These are phyloP conservation scores for Parafenestella ontariensis DNA, from an alignment of 2,329 filamentous ascomycete genomes.

Conservation along the genomic window DNA sequence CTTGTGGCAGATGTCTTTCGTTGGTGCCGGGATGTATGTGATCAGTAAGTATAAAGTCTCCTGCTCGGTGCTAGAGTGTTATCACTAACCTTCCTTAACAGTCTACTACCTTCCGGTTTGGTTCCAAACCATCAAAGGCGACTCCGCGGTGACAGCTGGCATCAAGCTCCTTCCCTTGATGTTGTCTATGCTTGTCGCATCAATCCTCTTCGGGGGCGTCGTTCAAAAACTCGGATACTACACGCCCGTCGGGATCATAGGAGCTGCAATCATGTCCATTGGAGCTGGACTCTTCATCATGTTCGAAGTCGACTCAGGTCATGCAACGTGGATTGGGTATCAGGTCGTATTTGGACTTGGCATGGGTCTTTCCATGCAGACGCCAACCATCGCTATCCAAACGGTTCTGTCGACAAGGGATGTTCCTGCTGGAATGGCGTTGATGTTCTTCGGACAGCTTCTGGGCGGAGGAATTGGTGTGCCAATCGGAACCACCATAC, in stretches of 20 bases:
- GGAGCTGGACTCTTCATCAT: constrained; percentile 51
- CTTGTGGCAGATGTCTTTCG: background rate
- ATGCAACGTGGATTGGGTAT: constrained; percentile 31
- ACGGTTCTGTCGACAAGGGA: constrained; percentile 45
- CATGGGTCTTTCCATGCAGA: constrained; percentile 51
- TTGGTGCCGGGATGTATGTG: background rate
- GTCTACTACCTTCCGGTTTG: constrained; percentile 27
- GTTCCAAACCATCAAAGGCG: constrained; percentile 27
- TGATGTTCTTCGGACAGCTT: constrained; percentile 52
- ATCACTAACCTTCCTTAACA: background rate
- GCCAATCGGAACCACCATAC: constrained; percentile 50
- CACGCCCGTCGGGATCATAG: constrained; percentile 49
- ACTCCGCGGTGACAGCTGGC: constrained; percentile 17
- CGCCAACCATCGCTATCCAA: constrained; percentile 48
- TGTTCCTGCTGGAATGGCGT: constrained; percentile 34
- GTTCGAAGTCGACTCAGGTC: constrained; percentile 36
- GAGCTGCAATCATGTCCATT: constrained; percentile 43
- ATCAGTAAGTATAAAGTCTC: background rate
- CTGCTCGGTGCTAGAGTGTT: background rate
- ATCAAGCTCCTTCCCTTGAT: constrained; percentile 19
- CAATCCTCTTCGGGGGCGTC: constrained; percentile 36
- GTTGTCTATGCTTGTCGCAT: constrained; percentile 18
- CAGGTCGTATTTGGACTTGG: constrained; percentile 38
- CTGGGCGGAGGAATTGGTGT: constrained; percentile 54
- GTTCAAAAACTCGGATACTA: constrained; percentile 51